phyloP scores from a whole-genome alignment of 106 monocot genomes.

The Gastrodia elata region DNA sequence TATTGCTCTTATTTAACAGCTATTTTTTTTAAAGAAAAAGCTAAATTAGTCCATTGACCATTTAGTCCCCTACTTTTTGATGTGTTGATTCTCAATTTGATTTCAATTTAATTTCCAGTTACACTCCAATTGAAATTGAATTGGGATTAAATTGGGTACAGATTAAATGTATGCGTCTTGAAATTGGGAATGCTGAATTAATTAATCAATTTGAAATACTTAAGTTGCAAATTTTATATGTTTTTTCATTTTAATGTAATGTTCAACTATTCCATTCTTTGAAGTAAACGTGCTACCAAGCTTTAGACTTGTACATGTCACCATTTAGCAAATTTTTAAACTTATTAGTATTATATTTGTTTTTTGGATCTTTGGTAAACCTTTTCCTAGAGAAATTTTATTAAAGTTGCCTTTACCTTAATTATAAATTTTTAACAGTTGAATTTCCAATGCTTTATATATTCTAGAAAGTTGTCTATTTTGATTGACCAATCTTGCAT shows the following conservation, averaged over 20 bases:
- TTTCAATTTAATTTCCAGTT: too few species aligned
- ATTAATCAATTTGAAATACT: too few species aligned
- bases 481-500: neutral
- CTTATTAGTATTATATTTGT: too few species aligned
- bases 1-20: neutral
- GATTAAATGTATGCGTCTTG: too few species aligned
- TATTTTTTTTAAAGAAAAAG: too few species aligned
- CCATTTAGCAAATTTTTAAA: neutral
- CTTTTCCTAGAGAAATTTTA: neutral
- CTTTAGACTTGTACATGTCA: constrained; percentile 1
- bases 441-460: neutral
- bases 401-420: neutral
- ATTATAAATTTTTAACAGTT: constrained; percentile 1
- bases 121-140: too few species aligned
- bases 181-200: too few species aligned
- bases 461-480: neutral
- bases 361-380: neutral
- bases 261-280: neutral
- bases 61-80: too few species aligned
- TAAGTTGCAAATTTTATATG: neutral
- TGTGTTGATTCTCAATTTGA: too few species aligned
- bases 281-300: neutral
- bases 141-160: too few species aligned
- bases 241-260: neutral
- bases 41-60: too few species aligned